phyloP scores from a whole-genome alignment of 192 early-diverging fungal species.

The Coemansia sp. region DNA sequence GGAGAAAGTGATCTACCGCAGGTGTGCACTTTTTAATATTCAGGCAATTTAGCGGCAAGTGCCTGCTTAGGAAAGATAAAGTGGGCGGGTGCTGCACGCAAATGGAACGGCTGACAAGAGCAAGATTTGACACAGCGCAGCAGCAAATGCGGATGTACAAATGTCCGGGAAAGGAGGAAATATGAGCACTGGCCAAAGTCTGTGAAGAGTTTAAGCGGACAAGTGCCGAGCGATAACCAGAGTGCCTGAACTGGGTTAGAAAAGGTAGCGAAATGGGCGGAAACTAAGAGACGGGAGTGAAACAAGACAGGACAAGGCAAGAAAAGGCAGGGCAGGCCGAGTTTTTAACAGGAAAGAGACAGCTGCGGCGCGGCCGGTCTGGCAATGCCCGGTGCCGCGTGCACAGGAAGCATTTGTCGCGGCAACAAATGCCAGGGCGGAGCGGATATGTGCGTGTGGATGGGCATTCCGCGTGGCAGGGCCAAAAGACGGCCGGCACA shows the following conservation, averaged over 20 bases:
- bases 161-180: background rate
- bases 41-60: slow-evolving; percentile 1
- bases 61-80: background rate
- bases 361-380: background rate
- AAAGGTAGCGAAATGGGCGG: background rate
- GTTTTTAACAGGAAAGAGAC: slow-evolving; percentile 38
- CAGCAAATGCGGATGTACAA: slow-evolving; percentile 6
- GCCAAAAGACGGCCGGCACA: background rate
- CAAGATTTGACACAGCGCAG: background rate
- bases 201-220: background rate
- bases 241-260: background rate
- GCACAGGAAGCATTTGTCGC: background rate
- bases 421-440: background rate
- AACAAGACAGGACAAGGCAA: slow-evolving; percentile 2
- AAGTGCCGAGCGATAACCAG: background rate
- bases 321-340: slow-evolving; percentile 17
- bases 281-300: background rate
- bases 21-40: slow-evolving; percentile 24
- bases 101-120: background rate
- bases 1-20: slow-evolving; percentile 16
- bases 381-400: slow-evolving; percentile 2
- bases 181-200: slow-evolving; percentile 4
- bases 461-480: slow-evolving; percentile 3
- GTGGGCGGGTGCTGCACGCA: background rate
- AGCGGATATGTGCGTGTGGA: background rate